A percentile compares a stretch with the other conserved stretches of the same genome.
phyloP scores from a whole-genome alignment of 192 early-diverging fungal genomes.

The Radiomyces spectabilis region DNA sequence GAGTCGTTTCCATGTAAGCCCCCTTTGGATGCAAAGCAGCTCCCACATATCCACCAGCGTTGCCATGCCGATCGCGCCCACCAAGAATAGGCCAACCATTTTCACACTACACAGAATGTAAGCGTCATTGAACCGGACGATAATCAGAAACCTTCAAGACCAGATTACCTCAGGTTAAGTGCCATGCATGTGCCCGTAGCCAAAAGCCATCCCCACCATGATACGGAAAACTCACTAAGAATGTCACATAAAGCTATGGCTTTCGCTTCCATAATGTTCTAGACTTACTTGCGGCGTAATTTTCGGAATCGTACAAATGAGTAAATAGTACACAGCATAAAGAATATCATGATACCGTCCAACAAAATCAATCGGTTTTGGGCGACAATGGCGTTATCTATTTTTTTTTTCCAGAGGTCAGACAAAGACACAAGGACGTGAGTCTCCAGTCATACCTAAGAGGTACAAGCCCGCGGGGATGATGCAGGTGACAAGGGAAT shows the following conservation, averaged over 20 bases:
- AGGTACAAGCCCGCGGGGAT: slow-evolving; percentile 73
- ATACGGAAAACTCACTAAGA: too few relatives aligned
- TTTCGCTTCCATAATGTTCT: too few relatives aligned
- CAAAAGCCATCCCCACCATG: background rate
- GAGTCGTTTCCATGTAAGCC: slow-evolving; percentile 57
- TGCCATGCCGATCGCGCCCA: slow-evolving; percentile 77
- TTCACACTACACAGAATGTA: slow-evolving; percentile 56
- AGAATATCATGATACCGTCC: slow-evolving; percentile 91
- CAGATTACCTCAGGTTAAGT: background rate
- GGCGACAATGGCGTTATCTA: slow-evolving; percentile 81
- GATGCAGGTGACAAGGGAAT: slow-evolving; percentile 62
- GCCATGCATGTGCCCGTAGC: background rate
- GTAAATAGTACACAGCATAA: slow-evolving; percentile 78
- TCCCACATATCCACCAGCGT: slow-evolving; percentile 86
- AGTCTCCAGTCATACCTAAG: slow-evolving; percentile 68
- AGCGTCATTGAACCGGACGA: background rate
- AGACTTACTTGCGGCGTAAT: slow-evolving; percentile 19
- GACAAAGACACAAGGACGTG: too few relatives aligned
- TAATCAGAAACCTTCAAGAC: background rate
- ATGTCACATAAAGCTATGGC: too few relatives aligned
- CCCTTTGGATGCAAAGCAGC: slow-evolving; percentile 79
- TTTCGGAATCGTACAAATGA: slow-evolving; percentile 87
- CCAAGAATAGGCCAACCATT: slow-evolving; percentile 90
- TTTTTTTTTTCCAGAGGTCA: background rate
- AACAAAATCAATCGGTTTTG: slow-evolving; percentile 91